phyloP scores from a whole-genome alignment of 129 eudicot genomes.

The Smallanthus sonchifolius region DNA sequence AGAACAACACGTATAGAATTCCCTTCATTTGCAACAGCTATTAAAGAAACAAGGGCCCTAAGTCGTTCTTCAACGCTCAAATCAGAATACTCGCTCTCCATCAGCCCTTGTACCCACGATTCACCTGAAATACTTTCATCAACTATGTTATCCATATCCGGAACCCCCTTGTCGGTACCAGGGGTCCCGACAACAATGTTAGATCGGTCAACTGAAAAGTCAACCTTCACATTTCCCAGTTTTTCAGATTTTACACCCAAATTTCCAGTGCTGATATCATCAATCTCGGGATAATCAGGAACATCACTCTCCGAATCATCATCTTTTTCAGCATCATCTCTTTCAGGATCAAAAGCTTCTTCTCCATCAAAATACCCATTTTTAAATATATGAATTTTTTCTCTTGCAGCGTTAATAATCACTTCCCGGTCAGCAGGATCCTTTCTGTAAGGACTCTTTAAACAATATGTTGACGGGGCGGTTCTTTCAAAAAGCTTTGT shows the following conservation, averaged over 20 bases:
- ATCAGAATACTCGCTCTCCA: conserved; percentile 77
- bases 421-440: conserved; percentile 72
- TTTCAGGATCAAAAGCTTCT: conserved; percentile 68
- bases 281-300: conserved; percentile 71
- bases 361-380: conserved; percentile 61
- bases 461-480: conserved; percentile 95
- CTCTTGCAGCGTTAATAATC: conserved; percentile 64
- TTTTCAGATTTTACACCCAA: conserved; percentile 24
- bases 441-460: conserved; percentile 72
- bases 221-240: conserved; percentile 22
- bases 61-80: conserved; percentile 83
- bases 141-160: conserved; percentile 40
- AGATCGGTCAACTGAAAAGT: conserved; percentile 25
- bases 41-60: conserved; percentile 72
- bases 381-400: conserved; percentile 58
- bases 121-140: conserved; percentile 69
- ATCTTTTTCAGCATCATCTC: conserved; percentile 75
- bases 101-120: conserved; percentile 86
- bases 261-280: conserved; percentile 42
- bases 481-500: conserved; percentile 92
- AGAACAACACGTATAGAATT: conserved; percentile 63
- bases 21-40: conserved; percentile 84
- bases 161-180: conserved; percentile 15
- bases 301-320: conserved; percentile 75
- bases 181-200: conserved; percentile 25